A percentile compares a stretch with the other conserved stretches of the same genome.
Conservation (phyloP, 139 green algal species). For the Zygnema cylindricum region DNA sequence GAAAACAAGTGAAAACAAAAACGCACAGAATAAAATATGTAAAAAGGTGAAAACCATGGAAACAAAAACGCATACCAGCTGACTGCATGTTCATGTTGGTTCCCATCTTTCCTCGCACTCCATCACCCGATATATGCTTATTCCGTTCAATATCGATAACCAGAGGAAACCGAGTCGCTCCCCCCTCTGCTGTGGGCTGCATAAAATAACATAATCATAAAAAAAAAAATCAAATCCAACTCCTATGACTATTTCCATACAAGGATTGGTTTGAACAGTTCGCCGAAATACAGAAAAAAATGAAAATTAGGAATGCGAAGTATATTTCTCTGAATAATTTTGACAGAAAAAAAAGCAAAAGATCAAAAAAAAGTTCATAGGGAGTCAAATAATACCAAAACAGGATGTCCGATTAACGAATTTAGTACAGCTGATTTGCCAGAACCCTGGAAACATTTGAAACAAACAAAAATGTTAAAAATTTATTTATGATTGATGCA, state of each 20-base stretch:
- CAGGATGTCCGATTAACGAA: constrained; percentile 40
- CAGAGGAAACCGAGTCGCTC: constrained; percentile 46
- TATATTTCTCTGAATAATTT: background rate
- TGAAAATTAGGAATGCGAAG: background rate
- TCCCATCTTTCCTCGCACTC: constrained; percentile 27
- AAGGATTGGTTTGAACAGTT: too few relatives aligned
- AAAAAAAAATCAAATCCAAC: too few relatives aligned
- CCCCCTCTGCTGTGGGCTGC: constrained; percentile 51
- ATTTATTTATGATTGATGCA: too few relatives aligned
- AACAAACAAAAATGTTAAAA: too few relatives aligned
- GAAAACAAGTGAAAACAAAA: too few relatives aligned
- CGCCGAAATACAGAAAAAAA: too few relatives aligned
- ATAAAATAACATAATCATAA: too few relatives aligned
- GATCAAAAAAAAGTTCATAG: background rate
- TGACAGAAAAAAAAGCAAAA: too few relatives aligned
- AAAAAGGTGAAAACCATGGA: too few relatives aligned
- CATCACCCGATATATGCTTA: background rate
- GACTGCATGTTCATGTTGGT: constrained; percentile 33
- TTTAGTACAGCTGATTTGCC: constrained; percentile 57
- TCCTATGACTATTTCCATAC: too few relatives aligned
- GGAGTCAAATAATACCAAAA: constrained; percentile 21
- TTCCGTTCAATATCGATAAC: constrained; percentile 28
- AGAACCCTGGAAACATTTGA: constrained; percentile 31
- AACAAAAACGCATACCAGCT: constrained; percentile 18
- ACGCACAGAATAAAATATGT: too few relatives aligned